A percentile compares a stretch with the other conserved stretches of the same genome.
phyloP scores from a whole-genome alignment of 768 basidiomycete species.

The Postia placenta region DNA sequence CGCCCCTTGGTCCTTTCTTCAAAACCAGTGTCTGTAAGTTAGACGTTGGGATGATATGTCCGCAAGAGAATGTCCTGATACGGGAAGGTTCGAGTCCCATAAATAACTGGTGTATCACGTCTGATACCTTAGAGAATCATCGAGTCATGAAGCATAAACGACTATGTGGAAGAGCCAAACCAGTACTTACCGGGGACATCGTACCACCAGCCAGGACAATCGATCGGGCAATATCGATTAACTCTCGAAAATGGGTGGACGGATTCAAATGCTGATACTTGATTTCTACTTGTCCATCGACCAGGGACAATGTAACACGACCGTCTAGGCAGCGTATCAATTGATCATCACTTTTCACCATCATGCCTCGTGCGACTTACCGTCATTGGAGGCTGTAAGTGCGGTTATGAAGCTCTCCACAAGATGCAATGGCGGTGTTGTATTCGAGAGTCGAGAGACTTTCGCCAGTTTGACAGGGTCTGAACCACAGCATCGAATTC shows the following conservation, averaged over 20 bases:
- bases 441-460: slow-evolving; percentile 19
- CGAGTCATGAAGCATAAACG: slow-evolving; percentile 67
- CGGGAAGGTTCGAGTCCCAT: slow-evolving; percentile 51
- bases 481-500: not conserved
- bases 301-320: slow-evolving; percentile 48
- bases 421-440: slow-evolving; percentile 70
- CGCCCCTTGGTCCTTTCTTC: slow-evolving; percentile 67
- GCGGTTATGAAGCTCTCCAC: slow-evolving; percentile 78
- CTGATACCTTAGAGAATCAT: slow-evolving; percentile 89
- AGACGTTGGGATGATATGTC: slow-evolving; percentile 80
- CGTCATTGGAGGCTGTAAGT: slow-evolving; percentile 73
- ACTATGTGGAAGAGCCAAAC: slow-evolving; percentile 72
- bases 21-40: slow-evolving; percentile 76
- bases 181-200: slow-evolving; percentile 84
- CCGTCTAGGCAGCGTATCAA: no score
- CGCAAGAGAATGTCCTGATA: slow-evolving; percentile 82
- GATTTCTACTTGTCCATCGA: slow-evolving; percentile 49
- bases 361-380: slow-evolving; percentile 38
- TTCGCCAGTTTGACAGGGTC: slow-evolving; percentile 21
- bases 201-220: slow-evolving; percentile 96
- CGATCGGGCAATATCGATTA: slow-evolving; percentile 72
- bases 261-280: slow-evolving; percentile 95
- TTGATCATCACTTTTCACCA: no score
- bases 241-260: slow-evolving; percentile 76
- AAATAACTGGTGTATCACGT: slow-evolving; percentile 79